Base-by-base conservation (phyloP, 2,329 filamentous ascomycete genomes). In the Fusarium bactridioides region DNA sequence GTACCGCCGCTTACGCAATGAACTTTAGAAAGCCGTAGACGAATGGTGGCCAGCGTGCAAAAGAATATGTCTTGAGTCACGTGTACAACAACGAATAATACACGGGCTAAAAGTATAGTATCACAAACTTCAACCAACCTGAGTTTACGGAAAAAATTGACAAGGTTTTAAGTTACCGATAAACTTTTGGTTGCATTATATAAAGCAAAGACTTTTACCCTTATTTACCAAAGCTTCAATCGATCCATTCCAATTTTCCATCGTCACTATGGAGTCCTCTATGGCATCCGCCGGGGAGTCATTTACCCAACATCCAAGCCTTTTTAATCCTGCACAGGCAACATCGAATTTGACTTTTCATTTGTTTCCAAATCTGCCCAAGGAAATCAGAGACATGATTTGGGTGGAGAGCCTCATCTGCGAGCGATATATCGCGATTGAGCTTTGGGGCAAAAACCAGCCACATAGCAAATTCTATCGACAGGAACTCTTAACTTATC, bases 401-500 rank as follows among this genome's bases (percentile, higher is more conserved):
- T 48, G 27, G 45, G 3, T 12, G 27, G 3, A 31, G 15, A 48
- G 15, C 8, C 15, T 48, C 10, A 10, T n/a, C 27, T 31, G 45
- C 10, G 27, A 48, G 15, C 45, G 27, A 18, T 48, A 48, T 18
- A 31, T 48, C 15, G 3, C 10, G 21, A 27, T 48, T 31, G 21
- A 48, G 15, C 27, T 48, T 48, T n/a, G 45, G 45, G 3, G 10
- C 21, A 4, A 1, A 16, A 15, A 5, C 21, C 5, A 1, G 7
- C 2, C 3, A 31, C 9, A 3, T n/a, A 27, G 45, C 7, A 11
- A 9, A n/a, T 31, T 31, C 45, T 18, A 7, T n/a, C 21, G 21
- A 11, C 15, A 9, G 4, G 15, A 7, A 18, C 2, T 11, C 12
- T 3, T 9, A 4, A 3, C 10, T 18, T 0, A 10, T 23, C 10